A percentile compares a stretch with the other conserved stretches of the same genome.
These are phyloP conservation scores for Nakataea oryzae DNA, from an alignment of 2,329 filamentous ascomycete species.

Conservation along the genomic window DNA sequence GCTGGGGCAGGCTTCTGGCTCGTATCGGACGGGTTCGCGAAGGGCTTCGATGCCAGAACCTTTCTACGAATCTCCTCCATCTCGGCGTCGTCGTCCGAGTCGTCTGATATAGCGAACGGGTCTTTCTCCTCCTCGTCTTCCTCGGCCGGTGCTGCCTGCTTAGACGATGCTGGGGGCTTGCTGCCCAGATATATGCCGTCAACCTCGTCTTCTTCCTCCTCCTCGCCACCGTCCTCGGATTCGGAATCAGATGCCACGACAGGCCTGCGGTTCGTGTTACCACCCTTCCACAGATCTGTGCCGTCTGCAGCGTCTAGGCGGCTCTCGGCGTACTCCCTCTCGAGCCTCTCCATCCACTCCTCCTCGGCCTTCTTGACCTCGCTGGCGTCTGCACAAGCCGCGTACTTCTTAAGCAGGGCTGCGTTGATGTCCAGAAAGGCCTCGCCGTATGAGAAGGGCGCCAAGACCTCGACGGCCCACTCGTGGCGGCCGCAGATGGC, in stretches of 20 bases:
- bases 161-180: conserved; percentile 24
- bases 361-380: conserved; percentile 76
- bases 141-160: conserved; percentile 8
- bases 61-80: conserved; percentile 89
- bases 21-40: conserved; percentile 45
- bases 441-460: conserved; percentile 78
- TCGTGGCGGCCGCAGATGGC: conserved; percentile 85
- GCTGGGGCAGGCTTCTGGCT: conserved; percentile 43
- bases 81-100: conserved; percentile 59
- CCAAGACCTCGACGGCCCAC: conserved; percentile 78
- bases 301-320: conserved; percentile 55
- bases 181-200: conserved; percentile 54
- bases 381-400: conserved; percentile 70
- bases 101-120: conserved; percentile 67
- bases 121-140: conserved; percentile 41
- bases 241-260: conserved; percentile 5
- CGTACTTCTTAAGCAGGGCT: conserved; percentile 72
- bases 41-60: conserved; percentile 86
- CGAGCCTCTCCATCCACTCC: conserved; percentile 81
- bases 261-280: conserved; percentile 62
- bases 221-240: conserved; percentile 36
- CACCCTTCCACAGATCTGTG: conserved; percentile 83
- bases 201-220: conserved; percentile 31
- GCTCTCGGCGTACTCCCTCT: conserved; percentile 78
- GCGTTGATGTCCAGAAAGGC: conserved; percentile 88